Evolutionary conservation across 352 stramenopile genomes (phyloP), one percentile per base, ranked within the genome.

Genomic region (Plasmopara muralis): DNA sequence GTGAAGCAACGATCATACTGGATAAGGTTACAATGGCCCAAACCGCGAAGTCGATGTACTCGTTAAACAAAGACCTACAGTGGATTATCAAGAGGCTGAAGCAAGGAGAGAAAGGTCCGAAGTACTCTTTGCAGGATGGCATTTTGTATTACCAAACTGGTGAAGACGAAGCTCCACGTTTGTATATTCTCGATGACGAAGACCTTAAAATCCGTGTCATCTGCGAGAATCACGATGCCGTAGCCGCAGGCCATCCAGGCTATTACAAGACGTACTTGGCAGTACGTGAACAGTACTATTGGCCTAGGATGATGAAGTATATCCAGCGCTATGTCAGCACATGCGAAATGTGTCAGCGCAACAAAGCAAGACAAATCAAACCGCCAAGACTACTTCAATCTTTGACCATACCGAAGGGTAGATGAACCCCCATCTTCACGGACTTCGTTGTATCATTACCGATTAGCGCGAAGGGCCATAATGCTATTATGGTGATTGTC

Each of bases 301-400:
- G 40, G 40, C 40, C 40, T 12, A 45, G 28, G 43, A 18, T 9
- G 28, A 25, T 38, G 12, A 66, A 62, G 43, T 66, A 62, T 14
- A 57, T 62, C 8, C 53, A 62, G 50, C 55, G 49, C 29, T 59
- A 63, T 59, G 49, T 53, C 6, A 54, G 37, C 49, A 63, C 49
- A 5, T 61, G 53, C 34, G 28, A 62, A 15, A 39, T 57, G 18
- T 66, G 58, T 44, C 52, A 62, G 47, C n/a, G n/a, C n/a, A n/a
- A n/a, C n/a, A n/a, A n/a, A n/a, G 34, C 52, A 29, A 37, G 47
- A 25, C 58, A 66, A 50, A 43, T 9, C 6, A 43, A 43, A 43
- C 10, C 37, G n/a, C 6, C 37, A 18, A 8, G 37, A 43, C n/a
- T 43, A 43, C 37, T 43, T n/a, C 37, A 43, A 43, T 8, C 37